Conservation (phyloP, 2,329 filamentous ascomycete species). For the Xylaria sp. region DNA sequence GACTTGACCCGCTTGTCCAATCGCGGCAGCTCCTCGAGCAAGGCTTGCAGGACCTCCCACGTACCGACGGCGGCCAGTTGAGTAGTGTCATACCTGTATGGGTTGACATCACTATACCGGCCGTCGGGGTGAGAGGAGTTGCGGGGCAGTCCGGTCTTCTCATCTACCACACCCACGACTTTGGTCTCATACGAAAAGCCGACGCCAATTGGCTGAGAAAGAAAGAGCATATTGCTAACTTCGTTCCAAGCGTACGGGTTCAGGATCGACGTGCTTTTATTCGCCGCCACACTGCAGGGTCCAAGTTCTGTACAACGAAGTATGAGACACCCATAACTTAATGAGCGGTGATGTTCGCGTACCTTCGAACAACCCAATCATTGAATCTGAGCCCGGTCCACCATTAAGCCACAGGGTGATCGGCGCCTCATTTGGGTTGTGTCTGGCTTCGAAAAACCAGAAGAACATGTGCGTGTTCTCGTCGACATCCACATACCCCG, state of each 20-base stretch:
- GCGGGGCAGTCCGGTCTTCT: slow-evolving; percentile 34
- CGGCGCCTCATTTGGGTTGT: slow-evolving; percentile 50
- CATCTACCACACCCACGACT: slow-evolving; percentile 36
- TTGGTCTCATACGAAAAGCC: slow-evolving; percentile 40
- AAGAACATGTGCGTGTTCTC: slow-evolving; percentile 49
- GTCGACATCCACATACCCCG: slow-evolving; percentile 41
- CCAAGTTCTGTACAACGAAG: slow-evolving; percentile 34
- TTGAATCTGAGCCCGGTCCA: slow-evolving; percentile 60
- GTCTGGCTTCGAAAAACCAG: slow-evolving; percentile 52
- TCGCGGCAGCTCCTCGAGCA: slow-evolving; percentile 35
- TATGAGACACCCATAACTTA: background rate
- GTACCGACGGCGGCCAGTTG: slow-evolving; percentile 38
- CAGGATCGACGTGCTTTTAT: slow-evolving; percentile 32
- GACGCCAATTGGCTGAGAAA: slow-evolving; percentile 40
- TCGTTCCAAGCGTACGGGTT: slow-evolving; percentile 35
- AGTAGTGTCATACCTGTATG: slow-evolving; percentile 38
- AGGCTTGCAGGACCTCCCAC: slow-evolving; percentile 40
- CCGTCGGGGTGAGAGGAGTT: slow-evolving; percentile 38
- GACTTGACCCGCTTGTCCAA: slow-evolving; percentile 55
- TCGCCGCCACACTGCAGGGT: slow-evolving; percentile 38
- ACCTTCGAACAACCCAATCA: slow-evolving; percentile 58
- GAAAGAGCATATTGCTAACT: slow-evolving; percentile 40
- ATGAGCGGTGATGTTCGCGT: background rate
- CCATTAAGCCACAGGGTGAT: slow-evolving; percentile 54
- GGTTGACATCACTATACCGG: slow-evolving; percentile 39